Base-by-base conservation (phyloP, 139 green algal species). In the Asterochloris erici region DNA sequence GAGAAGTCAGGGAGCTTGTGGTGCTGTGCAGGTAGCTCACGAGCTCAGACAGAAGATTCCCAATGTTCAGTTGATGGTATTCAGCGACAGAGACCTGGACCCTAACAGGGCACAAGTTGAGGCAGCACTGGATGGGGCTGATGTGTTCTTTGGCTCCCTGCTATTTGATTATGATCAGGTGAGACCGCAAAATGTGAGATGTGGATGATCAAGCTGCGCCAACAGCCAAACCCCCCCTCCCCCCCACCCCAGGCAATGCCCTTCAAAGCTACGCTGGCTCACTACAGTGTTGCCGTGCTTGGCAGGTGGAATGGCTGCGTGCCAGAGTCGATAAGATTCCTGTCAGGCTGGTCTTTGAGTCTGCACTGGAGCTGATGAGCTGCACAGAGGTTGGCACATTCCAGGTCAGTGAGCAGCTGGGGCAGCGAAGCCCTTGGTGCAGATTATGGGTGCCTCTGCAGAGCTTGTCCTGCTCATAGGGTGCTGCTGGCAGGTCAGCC, bases 111-210 rank as follows among this genome's bases (percentile, higher is more conserved):
- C 84, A 12, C 85, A 94, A 79, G 81, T 99, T 70, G 91, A 93
- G 74, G 90, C 89, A 4, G 96, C 95, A 19, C 87, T 99, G 79
- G 82, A 88, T 0, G 75, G 73, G 1, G 95, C 96, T 13, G 95
- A 99, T 86, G 90, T 95, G 23, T 96, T 99, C 81, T 99, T 99
- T 82, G 92, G 87, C 68, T 94, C 85, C 66, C 91, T 99, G 71
- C 88, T 99, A 6, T 99, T 99, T 85, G 96, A 99, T 83, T 99
- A 93, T 86, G 96, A 99, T 87, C 91, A 98, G 84, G 94, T 94
- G 47, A 21, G 66, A 71, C 66, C 10, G 38, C 38, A 54, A 54
- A 6, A 10, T 54, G 38, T 54, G 38, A 68, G 38, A 2, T 54
- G 38, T 54, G 38, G 38, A n/a, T n/a, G 21, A 62, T 11, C 60